Base-by-base conservation (phyloP, 805 yeast genomes). In the Candida germanica region DNA sequence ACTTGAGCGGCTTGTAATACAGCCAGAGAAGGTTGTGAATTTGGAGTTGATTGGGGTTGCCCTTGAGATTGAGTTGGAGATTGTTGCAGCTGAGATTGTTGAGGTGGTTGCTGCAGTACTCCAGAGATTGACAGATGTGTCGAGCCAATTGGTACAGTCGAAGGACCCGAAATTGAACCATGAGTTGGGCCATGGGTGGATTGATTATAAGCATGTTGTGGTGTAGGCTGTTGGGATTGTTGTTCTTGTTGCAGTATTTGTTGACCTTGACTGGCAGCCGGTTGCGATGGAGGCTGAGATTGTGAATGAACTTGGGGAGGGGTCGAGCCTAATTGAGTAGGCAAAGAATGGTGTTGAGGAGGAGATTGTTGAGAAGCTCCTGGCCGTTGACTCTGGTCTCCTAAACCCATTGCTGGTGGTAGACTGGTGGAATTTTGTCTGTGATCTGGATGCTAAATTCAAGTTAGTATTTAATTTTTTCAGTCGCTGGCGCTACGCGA, bases 291-390 rank as follows among this genome's bases (percentile, higher is more conserved):
- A 41, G 5, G 52, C 58, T 26, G 56, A 6, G 11, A 49, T 34
- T n/a, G n/a, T n/a, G n/a, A n/a, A n/a, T n/a, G n/a, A n/a, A n/a
- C n/a, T n/a, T n/a, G n/a, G n/a, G n/a, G n/a, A n/a, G n/a, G n/a
- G n/a, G n/a, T n/a, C n/a, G n/a, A n/a, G n/a, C n/a, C n/a, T n/a
- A n/a, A n/a, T n/a, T n/a, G n/a, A n/a, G n/a, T n/a, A n/a, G 58
- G 32, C 22, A 56, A 49, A 14, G 63, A 56, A 35, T 59, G 56
- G 20, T 55, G 64, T 39, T 52, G 44, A 31, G 50, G 60, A 19
- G 49, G 23, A 20, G 23, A 20, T 20, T 20, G 23, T 20, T 20
- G 23, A 10, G 23, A 20, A 20, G 23, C 23, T 20, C 23, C 23
- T 12, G 48, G 27, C 9, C 37, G 36, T 29, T 33, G 42, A 10